Evolutionary conservation across 2,329 filamentous ascomycete species (phyloP).

Genomic region (Calonectria ilicicola): DNA sequence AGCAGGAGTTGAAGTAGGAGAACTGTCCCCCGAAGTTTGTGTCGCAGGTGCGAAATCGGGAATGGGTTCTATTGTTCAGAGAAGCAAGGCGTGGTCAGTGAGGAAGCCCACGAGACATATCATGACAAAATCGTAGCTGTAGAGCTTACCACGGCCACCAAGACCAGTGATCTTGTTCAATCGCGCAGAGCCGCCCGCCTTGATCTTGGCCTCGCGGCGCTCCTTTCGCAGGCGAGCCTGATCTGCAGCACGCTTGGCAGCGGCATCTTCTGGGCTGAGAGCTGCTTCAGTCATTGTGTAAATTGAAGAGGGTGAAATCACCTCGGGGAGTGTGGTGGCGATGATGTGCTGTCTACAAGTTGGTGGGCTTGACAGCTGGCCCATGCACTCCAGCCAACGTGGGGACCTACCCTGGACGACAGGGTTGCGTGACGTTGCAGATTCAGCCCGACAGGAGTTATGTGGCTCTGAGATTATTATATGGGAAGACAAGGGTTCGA

Average conservation of each 20-base stretch:
- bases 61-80: conserved; percentile 16
- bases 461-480: too few relatives aligned
- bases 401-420: conserved; percentile 15
- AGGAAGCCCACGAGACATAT: background rate
- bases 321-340: conserved; percentile 9
- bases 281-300: conserved; percentile 54
- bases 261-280: conserved; percentile 56
- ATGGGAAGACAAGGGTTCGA: too few relatives aligned
- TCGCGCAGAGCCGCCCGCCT: conserved; percentile 75
- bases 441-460: background rate
- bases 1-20: conserved; percentile 46
- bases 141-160: conserved; percentile 57
- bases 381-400: background rate
- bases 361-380: conserved; percentile 23
- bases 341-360: conserved; percentile 15
- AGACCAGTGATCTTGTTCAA: conserved; percentile 82
- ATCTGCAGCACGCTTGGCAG: conserved; percentile 66
- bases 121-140: background rate
- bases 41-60: background rate
- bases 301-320: background rate
- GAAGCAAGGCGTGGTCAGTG: background rate
- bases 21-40: conserved; percentile 40
- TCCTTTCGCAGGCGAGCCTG: conserved; percentile 83
- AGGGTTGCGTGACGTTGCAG: background rate
- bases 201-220: conserved; percentile 83